Conservation (phyloP, 1,139 yeast species). For the Taiozyma sp. region DNA sequence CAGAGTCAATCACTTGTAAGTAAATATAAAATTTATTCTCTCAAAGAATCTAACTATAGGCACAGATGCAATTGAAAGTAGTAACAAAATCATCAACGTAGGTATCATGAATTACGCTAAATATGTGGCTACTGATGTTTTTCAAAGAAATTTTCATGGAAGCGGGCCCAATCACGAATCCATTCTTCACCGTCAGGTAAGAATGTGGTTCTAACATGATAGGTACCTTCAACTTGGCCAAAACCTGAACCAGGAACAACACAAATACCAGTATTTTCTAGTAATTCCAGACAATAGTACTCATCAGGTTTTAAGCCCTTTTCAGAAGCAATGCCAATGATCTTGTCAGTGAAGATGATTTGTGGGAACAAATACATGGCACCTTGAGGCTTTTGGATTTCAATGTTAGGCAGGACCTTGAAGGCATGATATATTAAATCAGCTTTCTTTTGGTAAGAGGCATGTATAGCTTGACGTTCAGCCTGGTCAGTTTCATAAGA, state of each 20-base stretch:
- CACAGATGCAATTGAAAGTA: not conserved
- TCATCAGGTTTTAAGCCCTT: slow-evolving; percentile 67
- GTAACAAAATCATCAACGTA: not conserved
- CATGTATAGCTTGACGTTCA: slow-evolving; percentile 59
- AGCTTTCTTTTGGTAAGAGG: slow-evolving; percentile 61
- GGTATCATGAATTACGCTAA: not conserved
- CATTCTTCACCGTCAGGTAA: slow-evolving; percentile 92
- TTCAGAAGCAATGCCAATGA: slow-evolving; percentile 54
- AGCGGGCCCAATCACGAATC: slow-evolving; percentile 68
- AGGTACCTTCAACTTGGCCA: slow-evolving; percentile 86
- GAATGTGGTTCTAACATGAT: slow-evolving; percentile 92
- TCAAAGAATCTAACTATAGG: not conserved
- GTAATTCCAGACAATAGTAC: slow-evolving; percentile 74
- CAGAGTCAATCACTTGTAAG: not conserved
- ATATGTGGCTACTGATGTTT: slow-evolving; percentile 32
- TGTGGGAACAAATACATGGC: slow-evolving; percentile 96
- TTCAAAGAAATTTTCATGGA: slow-evolving; percentile 67
- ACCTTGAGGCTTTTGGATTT: slow-evolving; percentile 87
- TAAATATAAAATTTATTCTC: not conserved
- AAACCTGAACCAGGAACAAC: slow-evolving; percentile 97
- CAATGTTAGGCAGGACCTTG: slow-evolving; percentile 67
- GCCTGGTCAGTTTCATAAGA: slow-evolving; percentile 61
- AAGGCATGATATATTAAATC: slow-evolving; percentile 63
- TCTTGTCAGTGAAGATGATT: slow-evolving; percentile 56
- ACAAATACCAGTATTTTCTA: slow-evolving; percentile 92